A percentile compares a stretch with the other conserved stretches of the same genome.
phyloP scores from a whole-genome alignment of 2,329 filamentous ascomycete genomes.

The Penicillium brevicompactum region DNA sequence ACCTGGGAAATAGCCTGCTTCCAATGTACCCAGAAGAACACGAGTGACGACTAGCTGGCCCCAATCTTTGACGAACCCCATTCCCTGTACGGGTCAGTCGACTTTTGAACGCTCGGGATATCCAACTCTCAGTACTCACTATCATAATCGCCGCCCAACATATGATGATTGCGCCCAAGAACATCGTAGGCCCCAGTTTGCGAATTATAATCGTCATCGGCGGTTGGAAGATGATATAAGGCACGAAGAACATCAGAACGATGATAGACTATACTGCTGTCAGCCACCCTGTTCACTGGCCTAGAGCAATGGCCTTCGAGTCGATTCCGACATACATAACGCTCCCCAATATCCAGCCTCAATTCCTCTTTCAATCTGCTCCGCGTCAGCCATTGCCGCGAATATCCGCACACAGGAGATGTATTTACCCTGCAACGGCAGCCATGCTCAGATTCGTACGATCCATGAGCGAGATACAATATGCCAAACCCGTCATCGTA shows the following conservation, averaged over 20 bases:
- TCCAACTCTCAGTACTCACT: slow-evolving; percentile 12
- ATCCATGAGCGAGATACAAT: slow-evolving; percentile 77
- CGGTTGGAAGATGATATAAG: slow-evolving; percentile 35
- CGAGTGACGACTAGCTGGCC: slow-evolving; percentile 28
- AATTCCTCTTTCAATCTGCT: slow-evolving; percentile 20
- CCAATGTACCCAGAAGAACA: slow-evolving; percentile 30
- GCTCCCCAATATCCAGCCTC: slow-evolving; percentile 13
- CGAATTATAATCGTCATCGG: slow-evolving; percentile 34
- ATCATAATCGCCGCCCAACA: slow-evolving; percentile 33
- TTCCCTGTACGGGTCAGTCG: slow-evolving; percentile 24
- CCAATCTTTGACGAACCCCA: slow-evolving; percentile 34
- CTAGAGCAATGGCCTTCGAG: too few relatives aligned
- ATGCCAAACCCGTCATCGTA: slow-evolving; percentile 64
- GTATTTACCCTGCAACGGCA: slow-evolving; percentile 64
- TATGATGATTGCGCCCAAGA: slow-evolving; percentile 31
- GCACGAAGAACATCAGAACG: slow-evolving; percentile 37
- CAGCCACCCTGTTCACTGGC: not conserved
- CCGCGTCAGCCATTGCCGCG: slow-evolving; percentile 12
- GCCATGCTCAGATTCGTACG: slow-evolving; percentile 70
- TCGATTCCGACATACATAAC: slow-evolving; percentile 18
- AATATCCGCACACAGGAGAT: too few relatives aligned
- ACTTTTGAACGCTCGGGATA: not conserved
- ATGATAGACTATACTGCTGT: slow-evolving; percentile 27
- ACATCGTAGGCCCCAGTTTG: slow-evolving; percentile 32
- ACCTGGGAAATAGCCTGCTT: slow-evolving; percentile 66